A percentile compares a stretch with the other conserved stretches of the same genome.
Conservation (phyloP, 1,139 yeast species). For the Geotrichum reessii region DNA sequence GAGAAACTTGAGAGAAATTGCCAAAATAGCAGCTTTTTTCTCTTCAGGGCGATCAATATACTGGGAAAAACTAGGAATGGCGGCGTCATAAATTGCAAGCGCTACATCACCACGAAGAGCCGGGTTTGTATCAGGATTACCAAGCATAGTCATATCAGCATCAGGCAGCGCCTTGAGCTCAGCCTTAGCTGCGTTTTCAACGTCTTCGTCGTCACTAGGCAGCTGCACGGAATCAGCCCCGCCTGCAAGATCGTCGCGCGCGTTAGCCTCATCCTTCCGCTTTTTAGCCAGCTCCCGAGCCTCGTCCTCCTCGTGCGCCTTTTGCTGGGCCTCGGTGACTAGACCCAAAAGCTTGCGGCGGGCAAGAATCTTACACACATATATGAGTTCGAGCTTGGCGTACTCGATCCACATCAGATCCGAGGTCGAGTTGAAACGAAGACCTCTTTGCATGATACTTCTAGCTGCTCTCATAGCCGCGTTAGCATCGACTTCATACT, state of each 20-base stretch:
- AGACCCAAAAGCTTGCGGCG: slow-evolving; percentile 79
- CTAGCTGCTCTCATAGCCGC: slow-evolving; percentile 89
- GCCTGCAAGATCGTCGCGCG: slow-evolving; percentile 11
- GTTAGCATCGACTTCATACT: slow-evolving; percentile 83
- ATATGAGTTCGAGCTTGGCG: slow-evolving; percentile 80
- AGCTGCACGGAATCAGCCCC: slow-evolving; percentile 11
- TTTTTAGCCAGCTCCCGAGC: slow-evolving; percentile 25
- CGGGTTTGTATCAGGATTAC: slow-evolving; percentile 80
- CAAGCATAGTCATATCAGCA: slow-evolving; percentile 79
- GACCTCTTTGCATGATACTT: slow-evolving; percentile 73
- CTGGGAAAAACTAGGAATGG: slow-evolving; percentile 29
- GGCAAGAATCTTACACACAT: slow-evolving; percentile 74
- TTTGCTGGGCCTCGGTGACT: slow-evolving; percentile 65
- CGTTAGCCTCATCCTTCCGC: slow-evolving; percentile 28
- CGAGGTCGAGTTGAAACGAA: slow-evolving; percentile 76
- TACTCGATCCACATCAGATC: slow-evolving; percentile 71
- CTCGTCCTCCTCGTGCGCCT: slow-evolving; percentile 47
- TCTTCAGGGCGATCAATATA: slow-evolving; percentile 11
- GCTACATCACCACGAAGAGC: slow-evolving; percentile 89
- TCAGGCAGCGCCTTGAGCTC: slow-evolving; percentile 74
- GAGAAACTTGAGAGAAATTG: slow-evolving; percentile 45
- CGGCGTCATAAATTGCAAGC: slow-evolving; percentile 71
- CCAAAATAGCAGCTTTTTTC: slow-evolving; percentile 10
- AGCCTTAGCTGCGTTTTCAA: slow-evolving; percentile 24
- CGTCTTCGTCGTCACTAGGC: slow-evolving; percentile 28